Base-by-base conservation (phyloP, 345 rosid genomes). In the Abelmoschus esculentus region DNA sequence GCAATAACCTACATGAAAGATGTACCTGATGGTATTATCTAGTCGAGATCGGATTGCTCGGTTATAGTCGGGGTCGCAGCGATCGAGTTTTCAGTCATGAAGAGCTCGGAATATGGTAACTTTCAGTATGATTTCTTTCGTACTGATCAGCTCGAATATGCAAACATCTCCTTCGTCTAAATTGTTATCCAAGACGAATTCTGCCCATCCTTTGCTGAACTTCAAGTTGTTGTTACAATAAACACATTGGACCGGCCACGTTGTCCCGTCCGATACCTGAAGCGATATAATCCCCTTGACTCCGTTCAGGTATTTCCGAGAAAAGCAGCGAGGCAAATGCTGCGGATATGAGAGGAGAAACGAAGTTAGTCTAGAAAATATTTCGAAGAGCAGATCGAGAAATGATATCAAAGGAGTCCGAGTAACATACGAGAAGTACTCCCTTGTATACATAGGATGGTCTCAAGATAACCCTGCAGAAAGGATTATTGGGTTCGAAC, bases 111-210 rank as follows among this genome's bases (percentile, higher is more conserved):
- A 85, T 15, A 81, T 73, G 62, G 85, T 78, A 66, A 81, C 92
- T 78, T 78, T 83, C 71, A 87, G 62, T 26, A 80, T 76, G 46
- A 79, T 63, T 15, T 83, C 85, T 46, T 77, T 74, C 3, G 67
- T 52, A 7, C 70, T 66, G 28, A 85, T 70, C 80, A 84, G 71
- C 84, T 85, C 89, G 26, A 85, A 85, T 32, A 87, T 78, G 46
- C 89, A 87, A 31, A 82, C 86, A 61, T 87, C 89, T 2, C 89
- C 87, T 79, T 83, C 84, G 3, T 76, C 81, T 76, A 87, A 75
- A 58, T 80, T 80, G 72, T 87, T 83, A 53, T 75, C 87, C 84
- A 75, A 66, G 6, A 73, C 80, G 69, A 83, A 87, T 70, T 75
- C 87, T 4, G 78, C 73, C 89, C 91, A 85, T 67, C 89, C 91